Percentiles rank a stretch among this genome's conserved stretches.
Conservation (phyloP, 306 rosid species). For the Morella rubra region DNA sequence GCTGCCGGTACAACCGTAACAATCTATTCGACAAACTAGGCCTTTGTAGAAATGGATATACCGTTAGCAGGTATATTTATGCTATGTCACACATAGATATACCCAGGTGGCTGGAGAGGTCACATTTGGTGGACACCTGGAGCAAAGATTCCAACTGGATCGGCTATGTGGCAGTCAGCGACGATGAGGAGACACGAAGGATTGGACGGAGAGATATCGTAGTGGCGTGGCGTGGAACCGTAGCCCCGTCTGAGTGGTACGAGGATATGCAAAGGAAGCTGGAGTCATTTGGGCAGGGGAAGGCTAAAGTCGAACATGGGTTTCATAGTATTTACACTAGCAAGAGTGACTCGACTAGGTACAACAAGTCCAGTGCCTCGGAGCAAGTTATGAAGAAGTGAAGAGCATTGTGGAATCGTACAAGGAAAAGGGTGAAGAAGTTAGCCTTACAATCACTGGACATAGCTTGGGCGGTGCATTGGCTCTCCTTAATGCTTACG, state of each 20-base stretch:
- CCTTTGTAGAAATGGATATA: constrained; percentile 39
- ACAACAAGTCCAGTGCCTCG: constrained; percentile 66
- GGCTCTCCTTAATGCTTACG: constrained; percentile 60
- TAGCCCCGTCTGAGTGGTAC: constrained; percentile 65
- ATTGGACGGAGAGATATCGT: constrained; percentile 61
- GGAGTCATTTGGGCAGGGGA: constrained; percentile 38
- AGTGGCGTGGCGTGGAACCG: constrained; percentile 73
- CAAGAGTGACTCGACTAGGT: constrained; percentile 47
- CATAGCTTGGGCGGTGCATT: constrained; percentile 79
- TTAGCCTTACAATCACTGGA: constrained; percentile 67
- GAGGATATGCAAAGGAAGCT: constrained; percentile 54
- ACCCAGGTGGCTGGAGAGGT: constrained; percentile 62
- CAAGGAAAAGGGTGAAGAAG: constrained; percentile 44
- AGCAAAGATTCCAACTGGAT: constrained; percentile 75
- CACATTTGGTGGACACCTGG: constrained; percentile 50
- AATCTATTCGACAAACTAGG: constrained; percentile 47
- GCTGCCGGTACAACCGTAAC: constrained; percentile 47
- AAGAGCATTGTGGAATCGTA: constrained; percentile 34
- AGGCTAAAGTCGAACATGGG: constrained; percentile 67
- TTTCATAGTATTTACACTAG: constrained; percentile 56
- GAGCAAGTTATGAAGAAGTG: constrained; percentile 62
- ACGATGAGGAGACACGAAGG: constrained; percentile 49
- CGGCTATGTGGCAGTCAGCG: constrained; percentile 55
- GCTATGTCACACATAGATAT: constrained; percentile 62
- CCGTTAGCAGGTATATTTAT: constrained; percentile 49